Base-by-base conservation (phyloP, 2,329 filamentous ascomycete genomes). In the Hymenoscyphus fraxineus region DNA sequence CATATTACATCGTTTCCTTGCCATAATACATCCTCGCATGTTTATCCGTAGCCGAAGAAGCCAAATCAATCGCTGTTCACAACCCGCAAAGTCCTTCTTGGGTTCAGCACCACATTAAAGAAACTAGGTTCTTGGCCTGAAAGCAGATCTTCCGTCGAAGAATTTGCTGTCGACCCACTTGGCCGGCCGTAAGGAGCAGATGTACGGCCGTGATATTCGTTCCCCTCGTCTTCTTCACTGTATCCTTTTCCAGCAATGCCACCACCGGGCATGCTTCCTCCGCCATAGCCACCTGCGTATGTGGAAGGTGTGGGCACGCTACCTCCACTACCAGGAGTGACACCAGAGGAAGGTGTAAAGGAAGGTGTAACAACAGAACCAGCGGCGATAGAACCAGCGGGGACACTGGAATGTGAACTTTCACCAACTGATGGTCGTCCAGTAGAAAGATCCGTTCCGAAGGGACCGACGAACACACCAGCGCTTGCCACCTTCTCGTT, bases 61-160 rank as follows among this genome's bases (percentile, higher is more conserved):
- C 19, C 22, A 40, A 40, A 55, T 58, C 65, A 75, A 68, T 75
- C 73, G 47, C 62, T 63, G 67, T 91, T 91, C 27, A 91, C 87
- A 41, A 91, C 88, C 72, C 87, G 80, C 77, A 91, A 77, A 71
- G 87, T 90, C 72, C 88, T 79, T 71, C 88, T 80, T 27, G 88
- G 88, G 66, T 88, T 88, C 76, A 91, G 76, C 71, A 91, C 77
- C 35, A 90, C 87, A 59, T 83, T 89, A 75, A 90, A 86, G 77
- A 91, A 92, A 64, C 83, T 89, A 65, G 89, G 89, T 74, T 91
- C 87, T 66, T 87, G 81, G 0, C 84, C 85, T 3, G 79, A 80
- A 16, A 89, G 72, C 67, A 90, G 71, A 70, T 88, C 85, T 63
- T 87, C 85, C 47, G 76, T 77, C 22, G 72, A 70, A 60, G 74